Evolutionary conservation across 2,329 filamentous ascomycete species (phyloP), one percentile per base, ranked within the genome.

Genomic region (Arthroderma uncinatum): DNA sequence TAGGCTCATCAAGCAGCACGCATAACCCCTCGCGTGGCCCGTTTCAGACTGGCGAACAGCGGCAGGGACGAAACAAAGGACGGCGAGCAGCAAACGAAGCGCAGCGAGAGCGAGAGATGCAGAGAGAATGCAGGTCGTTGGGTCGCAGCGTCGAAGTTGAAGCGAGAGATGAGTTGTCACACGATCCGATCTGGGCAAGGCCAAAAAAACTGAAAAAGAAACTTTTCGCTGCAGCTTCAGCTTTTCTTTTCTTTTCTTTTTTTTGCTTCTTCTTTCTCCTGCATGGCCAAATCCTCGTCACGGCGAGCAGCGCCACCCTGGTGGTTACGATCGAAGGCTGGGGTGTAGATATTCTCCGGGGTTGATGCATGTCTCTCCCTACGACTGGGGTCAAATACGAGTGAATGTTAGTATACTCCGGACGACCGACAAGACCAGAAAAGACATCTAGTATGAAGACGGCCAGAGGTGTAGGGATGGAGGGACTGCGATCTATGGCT

Each of bases 121-220:
- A 28, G 44, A 48, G 10, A 14, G 4, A 30, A 9, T 21, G 16
- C 21, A 25, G 19, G 9, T 36, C 34, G 34, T 36, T 36, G 34
- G 34, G 34, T 9, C 5, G 34, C 34, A 44, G 16, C n/a, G 21
- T 10, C 40, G 21, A 44, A 19, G 16, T 21, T 10, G 40, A 44
- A 44, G 40, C 40, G 40, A 44, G 40, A 44, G 44, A 48, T 48
- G 44, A 48, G 44, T 48, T 48, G 44, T 48, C 44, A 48, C 44
- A 48, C 44, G 44, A 48, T 48, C 40, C 40, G 16, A 23, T 8
- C 16, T 16, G 9, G 21, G 40, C n/a, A 25, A 48, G 25, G 8
- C 16, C 21, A 30, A 48, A 48, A 30, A 30, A 9, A 34, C 33
- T n/a, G 40, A 10, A 44, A 23, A 16, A 16, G n/a, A 19, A 21